Evolutionary conservation across 352 stramenopile genomes (phyloP).

Genomic region (Pseudoperonospora humuli): DNA sequence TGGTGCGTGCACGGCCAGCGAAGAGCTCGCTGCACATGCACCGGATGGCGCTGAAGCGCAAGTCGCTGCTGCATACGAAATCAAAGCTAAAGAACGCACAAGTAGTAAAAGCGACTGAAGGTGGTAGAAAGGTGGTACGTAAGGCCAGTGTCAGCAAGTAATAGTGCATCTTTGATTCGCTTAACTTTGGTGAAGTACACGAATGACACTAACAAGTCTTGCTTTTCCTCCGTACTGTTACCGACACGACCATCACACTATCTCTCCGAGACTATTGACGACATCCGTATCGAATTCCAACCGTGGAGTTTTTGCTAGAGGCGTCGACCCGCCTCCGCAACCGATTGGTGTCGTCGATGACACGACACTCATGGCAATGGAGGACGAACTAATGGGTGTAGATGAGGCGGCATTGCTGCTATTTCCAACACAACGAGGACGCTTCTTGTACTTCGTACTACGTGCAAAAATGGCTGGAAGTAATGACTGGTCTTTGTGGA

Average conservation of each 20-base stretch:
- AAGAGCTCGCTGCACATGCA: conserved; percentile 84
- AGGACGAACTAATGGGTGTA: conserved; percentile 1
- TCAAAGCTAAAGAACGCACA: conserved; percentile 40
- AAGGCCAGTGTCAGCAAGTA: conserved; percentile 47
- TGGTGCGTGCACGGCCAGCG: conserved; percentile 42
- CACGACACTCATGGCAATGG: conserved; percentile 5
- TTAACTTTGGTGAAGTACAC: conserved; percentile 1
- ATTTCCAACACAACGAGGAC: conserved; percentile 21
- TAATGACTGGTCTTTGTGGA: conserved; percentile 63
- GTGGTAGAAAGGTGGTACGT: conserved; percentile 39
- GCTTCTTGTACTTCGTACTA: conserved; percentile 57
- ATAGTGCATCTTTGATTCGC: conserved; percentile 2
- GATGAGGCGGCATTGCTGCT: conserved; percentile 6
- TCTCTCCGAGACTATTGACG: conserved; percentile 43
- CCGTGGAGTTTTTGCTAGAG: conserved; percentile 38
- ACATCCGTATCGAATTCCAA: conserved; percentile 59
- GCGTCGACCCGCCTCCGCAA: conserved; percentile 11
- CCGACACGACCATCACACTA: conserved; percentile 28
- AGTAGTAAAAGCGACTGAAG: conserved; percentile 30
- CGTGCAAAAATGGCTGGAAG: conserved; percentile 41
- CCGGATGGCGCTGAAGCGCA: conserved; percentile 68
- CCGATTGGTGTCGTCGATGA: conserved; percentile 6
- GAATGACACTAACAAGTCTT: not conserved
- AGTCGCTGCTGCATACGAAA: conserved; percentile 49
- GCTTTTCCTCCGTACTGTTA: not conserved